Base-by-base conservation (phyloP, 331 rosid species). In the Arachis monticola region DNA sequence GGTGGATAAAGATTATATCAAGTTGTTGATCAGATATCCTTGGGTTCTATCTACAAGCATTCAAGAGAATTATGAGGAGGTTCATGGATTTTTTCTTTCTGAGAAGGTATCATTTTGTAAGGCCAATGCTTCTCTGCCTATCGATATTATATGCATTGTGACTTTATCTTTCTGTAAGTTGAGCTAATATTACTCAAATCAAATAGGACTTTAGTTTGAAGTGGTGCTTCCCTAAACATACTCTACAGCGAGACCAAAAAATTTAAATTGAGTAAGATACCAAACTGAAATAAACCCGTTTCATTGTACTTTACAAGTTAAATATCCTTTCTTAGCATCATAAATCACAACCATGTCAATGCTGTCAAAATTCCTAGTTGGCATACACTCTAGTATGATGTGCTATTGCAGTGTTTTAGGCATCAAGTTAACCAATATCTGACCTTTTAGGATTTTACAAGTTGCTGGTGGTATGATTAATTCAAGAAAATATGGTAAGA, bases 41-140 rank as follows among this genome's bases (percentile, higher is more conserved):
- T 94, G 98, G 97, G 73, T 87, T 83, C 86, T 83, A 70, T 88
- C 96, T 10, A 59, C 77, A 41, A 83, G 95, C 68, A 86, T 94
- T 70, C 96, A 87, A 79, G 81, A 85, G 27, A 94, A 90, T 75
- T 85, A 85, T 79, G 79, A 75, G 72, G 87, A 77, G 69, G 63
- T 91, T 60, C 67, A 80, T 51, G 69, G 84, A 40, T 88, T 91
- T 75, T 85, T 88, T 12, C 74, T 83, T 66, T 70, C 73, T 8
- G 86, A 75, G 69, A 88, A 88, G 97, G 98, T 93, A 88, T 2
- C 30, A 38, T 76, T 38, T 59, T 60, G 50, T 59, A 41, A 44
- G 42, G 50, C 66, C 69, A n/a, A 69, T 81, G 58, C 40, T 57
- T 69, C 48, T 13, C 30, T 75, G 46, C 52, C 42, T 13, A 35